These are phyloP conservation scores for Lachancea dasiensis DNA, from an alignment of 805 yeast genomes.

Conservation along the genomic window DNA sequence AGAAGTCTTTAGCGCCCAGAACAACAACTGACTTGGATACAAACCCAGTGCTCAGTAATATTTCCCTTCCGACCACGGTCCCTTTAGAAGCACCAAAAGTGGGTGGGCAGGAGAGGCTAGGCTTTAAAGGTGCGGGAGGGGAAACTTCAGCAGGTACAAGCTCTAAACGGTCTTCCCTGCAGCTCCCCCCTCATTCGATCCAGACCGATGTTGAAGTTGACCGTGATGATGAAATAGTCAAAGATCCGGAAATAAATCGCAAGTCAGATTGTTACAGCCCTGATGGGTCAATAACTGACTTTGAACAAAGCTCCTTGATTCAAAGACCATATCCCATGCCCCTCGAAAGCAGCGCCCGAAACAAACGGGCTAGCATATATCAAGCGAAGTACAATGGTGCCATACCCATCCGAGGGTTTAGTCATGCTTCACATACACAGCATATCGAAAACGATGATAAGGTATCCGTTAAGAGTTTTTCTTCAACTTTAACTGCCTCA, in stretches of 20 bases:
- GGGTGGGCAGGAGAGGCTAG: neutral
- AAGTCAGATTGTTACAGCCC: neutral
- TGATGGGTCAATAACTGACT: neutral
- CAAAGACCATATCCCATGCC: slow-evolving; percentile 19
- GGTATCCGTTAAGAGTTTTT: slow-evolving; percentile 32
- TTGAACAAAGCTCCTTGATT: neutral
- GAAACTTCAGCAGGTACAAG: too few species aligned
- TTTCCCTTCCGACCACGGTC: slow-evolving; percentile 22
- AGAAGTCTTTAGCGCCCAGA: slow-evolving; percentile 21
- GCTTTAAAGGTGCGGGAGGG: too few species aligned
- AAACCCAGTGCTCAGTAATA: slow-evolving; percentile 28
- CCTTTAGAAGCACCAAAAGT: neutral
- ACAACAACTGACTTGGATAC: slow-evolving; percentile 30
- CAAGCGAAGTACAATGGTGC: slow-evolving; percentile 32
- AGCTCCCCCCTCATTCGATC: too few species aligned
- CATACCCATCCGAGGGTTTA: slow-evolving; percentile 27
- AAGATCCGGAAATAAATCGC: too few species aligned
- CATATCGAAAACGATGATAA: slow-evolving; percentile 34
- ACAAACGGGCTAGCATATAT: slow-evolving; percentile 31
- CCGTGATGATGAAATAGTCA: too few species aligned
- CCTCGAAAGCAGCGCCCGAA: slow-evolving; percentile 22
- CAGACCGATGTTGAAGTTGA: too few species aligned
- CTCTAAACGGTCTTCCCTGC: too few species aligned
- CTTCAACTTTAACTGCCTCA: slow-evolving; percentile 39
- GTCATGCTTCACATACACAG: slow-evolving; percentile 13